Base-by-base conservation (phyloP, 495 filamentous ascomycete genomes). In the Tuber calosporum region DNA sequence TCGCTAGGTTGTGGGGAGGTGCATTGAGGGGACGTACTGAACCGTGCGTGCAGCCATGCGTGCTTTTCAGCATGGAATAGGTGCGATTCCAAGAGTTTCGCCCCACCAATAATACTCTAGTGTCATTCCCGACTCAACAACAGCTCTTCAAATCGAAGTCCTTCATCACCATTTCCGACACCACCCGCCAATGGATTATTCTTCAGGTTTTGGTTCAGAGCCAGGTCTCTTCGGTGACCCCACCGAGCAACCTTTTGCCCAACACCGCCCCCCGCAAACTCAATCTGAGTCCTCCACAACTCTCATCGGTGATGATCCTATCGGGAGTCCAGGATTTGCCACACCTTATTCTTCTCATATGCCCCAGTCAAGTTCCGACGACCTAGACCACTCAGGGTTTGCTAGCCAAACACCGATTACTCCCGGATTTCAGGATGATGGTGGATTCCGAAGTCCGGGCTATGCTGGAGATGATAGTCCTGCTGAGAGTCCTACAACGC, bases 241-340 rank as follows among this genome's bases (percentile, higher is more conserved):
- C 43, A 69, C 75, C 45, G 79, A 81, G 42, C 75, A 80, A 20
- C 79, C 79, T 11, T 81, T 81, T 40, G 78, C 79, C 37, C 76
- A 79, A 38, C 74, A 45, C 41, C 71, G 67, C 72, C 42, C 69
- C 67, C 39, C 58, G 43, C 66, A 34, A 37, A 74, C 37, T 43
- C 48, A 69, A 58, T 70, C 45, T 37, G 26, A 66, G 40, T 34
- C 45, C 43, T 72, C 77, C 4, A 42, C 76, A 53, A 38, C 68
- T 15, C 73, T 67, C 40, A 67, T 78, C 43, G 39, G 40, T 41
- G 73, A 79, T 38, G 78, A 80, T 17, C 72, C 77, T 4, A 42
- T 43, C 37, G 40, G 69, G 38, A 66, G 43, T 20, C 74, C 76
- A 0, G 53, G 53, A 34, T 78, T 78, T 66, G 68, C 76, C 1